These are phyloP conservation scores for Cajanus cajan DNA, from an alignment of 306 rosid genomes.

Conservation along the genomic window DNA sequence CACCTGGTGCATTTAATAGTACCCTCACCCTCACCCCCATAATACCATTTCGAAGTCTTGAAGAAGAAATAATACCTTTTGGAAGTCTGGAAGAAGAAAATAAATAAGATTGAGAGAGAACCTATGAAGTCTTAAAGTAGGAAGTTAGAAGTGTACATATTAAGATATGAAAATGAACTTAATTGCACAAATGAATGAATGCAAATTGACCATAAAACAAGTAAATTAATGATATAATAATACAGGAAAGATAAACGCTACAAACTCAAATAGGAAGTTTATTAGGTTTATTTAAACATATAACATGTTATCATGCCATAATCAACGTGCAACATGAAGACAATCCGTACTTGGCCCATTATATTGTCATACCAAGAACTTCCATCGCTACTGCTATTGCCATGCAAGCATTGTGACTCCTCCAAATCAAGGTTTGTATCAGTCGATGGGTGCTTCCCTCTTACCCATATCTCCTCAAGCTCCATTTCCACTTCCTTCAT, in stretches of 20 bases:
- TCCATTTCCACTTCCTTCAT: constrained; percentile 46
- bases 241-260: background rate
- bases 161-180: no score
- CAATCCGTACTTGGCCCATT: background rate
- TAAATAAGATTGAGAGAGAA: no score
- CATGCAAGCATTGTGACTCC: background rate
- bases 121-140: no score
- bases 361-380: background rate
- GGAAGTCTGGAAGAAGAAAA: no score
- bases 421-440: background rate
- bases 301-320: background rate
- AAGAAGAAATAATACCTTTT: no score
- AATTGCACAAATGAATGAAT: background rate
- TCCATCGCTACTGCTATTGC: background rate
- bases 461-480: constrained; percentile 25
- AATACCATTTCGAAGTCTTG: no score
- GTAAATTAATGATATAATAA: no score
- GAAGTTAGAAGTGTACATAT: no score
- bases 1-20: no score
- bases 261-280: background rate
- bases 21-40: no score
- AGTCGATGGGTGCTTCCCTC: background rate
- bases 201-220: background rate
- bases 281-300: background rate
- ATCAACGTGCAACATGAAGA: background rate